Conservation (phyloP, 441 rosid genomes). For the Biscutella laevigata region DNA sequence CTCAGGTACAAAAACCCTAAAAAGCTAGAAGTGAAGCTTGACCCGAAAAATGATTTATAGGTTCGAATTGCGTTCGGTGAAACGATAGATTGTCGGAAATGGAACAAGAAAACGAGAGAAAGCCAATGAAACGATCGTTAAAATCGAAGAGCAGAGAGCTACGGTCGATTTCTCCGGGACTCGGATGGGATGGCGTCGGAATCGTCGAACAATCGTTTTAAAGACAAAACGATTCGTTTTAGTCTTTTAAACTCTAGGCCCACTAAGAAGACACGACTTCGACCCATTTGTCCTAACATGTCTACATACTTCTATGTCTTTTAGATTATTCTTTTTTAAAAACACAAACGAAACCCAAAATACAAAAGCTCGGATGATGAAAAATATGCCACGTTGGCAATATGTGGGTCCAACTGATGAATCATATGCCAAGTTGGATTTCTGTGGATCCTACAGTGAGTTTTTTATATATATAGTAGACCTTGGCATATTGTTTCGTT, state of each 20-base stretch:
- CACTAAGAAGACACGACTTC: not conserved
- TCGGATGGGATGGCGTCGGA: constrained; percentile 23
- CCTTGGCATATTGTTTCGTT: constrained; percentile 19
- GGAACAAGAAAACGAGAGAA: not conserved
- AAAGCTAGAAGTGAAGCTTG: constrained; percentile 16
- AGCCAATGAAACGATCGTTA: constrained; percentile 1
- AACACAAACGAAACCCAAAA: no score
- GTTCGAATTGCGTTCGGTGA: not conserved
- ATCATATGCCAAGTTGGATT: no score
- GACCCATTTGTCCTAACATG: not conserved
- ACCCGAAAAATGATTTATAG: constrained; percentile 14
- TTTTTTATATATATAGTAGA: no score
- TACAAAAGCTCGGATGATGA: no score
- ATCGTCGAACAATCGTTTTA: constrained; percentile 21
- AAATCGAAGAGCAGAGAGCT: constrained; percentile 7
- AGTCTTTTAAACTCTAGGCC: not conserved
- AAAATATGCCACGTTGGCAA: no score
- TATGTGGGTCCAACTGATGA: no score
- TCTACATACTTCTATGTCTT: no score
- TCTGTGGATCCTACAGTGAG: no score
- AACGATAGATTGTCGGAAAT: not conserved
- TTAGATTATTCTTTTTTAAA: no score
- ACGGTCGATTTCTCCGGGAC: constrained; percentile 28
- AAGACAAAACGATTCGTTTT: constrained; percentile 25
- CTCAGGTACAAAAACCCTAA: constrained; percentile 25